A percentile compares a stretch with the other conserved stretches of the same genome.
Conservation (phyloP, 306 rosid genomes). For the Hippophae rhamnoides region DNA sequence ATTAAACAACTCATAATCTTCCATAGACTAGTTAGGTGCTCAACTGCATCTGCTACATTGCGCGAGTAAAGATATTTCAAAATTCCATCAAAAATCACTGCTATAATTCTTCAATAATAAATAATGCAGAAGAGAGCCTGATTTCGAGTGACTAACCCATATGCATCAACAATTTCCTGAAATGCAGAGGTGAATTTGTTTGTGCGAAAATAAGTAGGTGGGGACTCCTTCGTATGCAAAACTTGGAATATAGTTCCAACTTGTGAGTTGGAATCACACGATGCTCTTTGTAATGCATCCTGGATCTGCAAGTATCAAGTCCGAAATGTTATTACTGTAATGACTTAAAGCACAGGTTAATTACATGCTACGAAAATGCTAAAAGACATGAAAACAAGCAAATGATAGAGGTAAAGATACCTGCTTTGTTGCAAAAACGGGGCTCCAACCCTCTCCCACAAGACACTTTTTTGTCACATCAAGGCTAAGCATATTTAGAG, state of each 20-base stretch:
- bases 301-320: constrained; percentile 35
- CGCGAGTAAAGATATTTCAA: constrained; percentile 14
- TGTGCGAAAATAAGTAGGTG: constrained; percentile 48
- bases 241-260: constrained; percentile 55
- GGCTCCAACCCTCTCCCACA: constrained; percentile 98
- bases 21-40: too few relatives aligned
- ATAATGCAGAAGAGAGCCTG: background rate
- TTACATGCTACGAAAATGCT: background rate
- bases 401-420: constrained; percentile 25
- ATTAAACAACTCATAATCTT: too few relatives aligned
- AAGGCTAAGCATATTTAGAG: constrained; percentile 87
- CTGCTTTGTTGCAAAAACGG: constrained; percentile 77
- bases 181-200: constrained; percentile 53
- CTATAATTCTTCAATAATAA: background rate
- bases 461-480: constrained; percentile 95
- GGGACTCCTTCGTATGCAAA: constrained; percentile 39
- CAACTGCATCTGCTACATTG: too few relatives aligned
- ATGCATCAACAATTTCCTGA: constrained; percentile 59
- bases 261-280: constrained; percentile 45
- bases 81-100: background rate
- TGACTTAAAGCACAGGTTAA: too few relatives aligned
- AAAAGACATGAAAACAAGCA: background rate
- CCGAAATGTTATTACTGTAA: background rate
- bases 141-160: constrained; percentile 33
- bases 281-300: constrained; percentile 48